Evolutionary conservation across 108 stramenopile genomes (phyloP).

Genomic region (Fragilaria crotonensis): DNA sequence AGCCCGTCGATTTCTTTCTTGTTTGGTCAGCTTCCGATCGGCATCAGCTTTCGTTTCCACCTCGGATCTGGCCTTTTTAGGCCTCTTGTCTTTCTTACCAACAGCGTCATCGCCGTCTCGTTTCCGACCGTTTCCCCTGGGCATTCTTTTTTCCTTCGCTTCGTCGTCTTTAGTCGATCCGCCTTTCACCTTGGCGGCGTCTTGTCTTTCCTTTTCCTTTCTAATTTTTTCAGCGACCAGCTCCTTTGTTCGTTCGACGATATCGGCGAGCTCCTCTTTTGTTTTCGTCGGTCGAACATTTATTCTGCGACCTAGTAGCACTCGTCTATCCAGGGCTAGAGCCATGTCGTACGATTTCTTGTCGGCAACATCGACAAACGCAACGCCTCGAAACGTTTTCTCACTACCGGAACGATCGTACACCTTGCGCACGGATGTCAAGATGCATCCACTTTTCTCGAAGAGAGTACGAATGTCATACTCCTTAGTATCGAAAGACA

Average conservation of each 20-base stretch:
- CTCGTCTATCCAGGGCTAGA: slow-evolving; percentile 33
- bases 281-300: slow-evolving; percentile 69
- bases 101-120: slow-evolving; percentile 1
- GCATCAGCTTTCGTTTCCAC: background rate
- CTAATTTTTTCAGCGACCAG: slow-evolving; percentile 48
- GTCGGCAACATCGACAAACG: slow-evolving; percentile 69
- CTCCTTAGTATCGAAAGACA: slow-evolving; percentile 60
- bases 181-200: slow-evolving; percentile 13
- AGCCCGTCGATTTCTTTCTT: slow-evolving; percentile 42
- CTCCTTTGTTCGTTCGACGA: slow-evolving; percentile 62
- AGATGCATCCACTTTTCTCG: slow-evolving; percentile 43
- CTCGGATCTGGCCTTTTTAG: slow-evolving; percentile 11
- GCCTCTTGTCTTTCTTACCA: slow-evolving; percentile 14
- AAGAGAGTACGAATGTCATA: slow-evolving; percentile 53
- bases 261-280: slow-evolving; percentile 56
- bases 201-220: slow-evolving; percentile 12
- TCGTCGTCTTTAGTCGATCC: slow-evolving; percentile 21
- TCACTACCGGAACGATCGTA: slow-evolving; percentile 51
- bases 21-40: slow-evolving; percentile 33
- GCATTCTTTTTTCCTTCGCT: slow-evolving; percentile 7
- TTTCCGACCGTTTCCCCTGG: background rate
- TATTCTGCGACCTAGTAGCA: slow-evolving; percentile 48
- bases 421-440: slow-evolving; percentile 69
- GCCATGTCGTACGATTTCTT: slow-evolving; percentile 45
- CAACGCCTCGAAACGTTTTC: slow-evolving; percentile 69